phyloP scores from a whole-genome alignment of 2,329 filamentous ascomycete genomes.

The Cytospora mali region DNA sequence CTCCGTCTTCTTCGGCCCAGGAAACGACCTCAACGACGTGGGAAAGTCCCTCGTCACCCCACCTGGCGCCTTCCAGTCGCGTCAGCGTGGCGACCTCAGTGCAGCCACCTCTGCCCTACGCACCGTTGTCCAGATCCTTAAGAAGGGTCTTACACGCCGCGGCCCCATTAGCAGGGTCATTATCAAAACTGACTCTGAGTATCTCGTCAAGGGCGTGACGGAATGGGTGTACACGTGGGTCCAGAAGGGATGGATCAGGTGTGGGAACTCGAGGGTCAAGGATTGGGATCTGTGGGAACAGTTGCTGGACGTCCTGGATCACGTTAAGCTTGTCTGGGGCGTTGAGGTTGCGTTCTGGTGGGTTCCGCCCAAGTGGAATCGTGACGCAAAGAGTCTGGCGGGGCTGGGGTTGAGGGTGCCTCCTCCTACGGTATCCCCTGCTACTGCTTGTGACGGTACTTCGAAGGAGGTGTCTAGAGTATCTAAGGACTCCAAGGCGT shows the following conservation, averaged over 20 bases:
- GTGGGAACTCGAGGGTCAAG: neutral
- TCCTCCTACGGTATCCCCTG: too few relatives aligned
- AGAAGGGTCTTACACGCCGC: neutral
- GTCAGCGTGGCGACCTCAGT: neutral
- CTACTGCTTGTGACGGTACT: neutral
- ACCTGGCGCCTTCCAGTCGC: neutral
- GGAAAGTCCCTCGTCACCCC: neutral
- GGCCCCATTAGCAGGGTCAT: neutral
- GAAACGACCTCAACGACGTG: conserved; percentile 4
- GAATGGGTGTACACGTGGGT: conserved; percentile 6
- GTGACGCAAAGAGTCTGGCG: neutral
- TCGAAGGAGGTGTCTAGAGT: too few relatives aligned
- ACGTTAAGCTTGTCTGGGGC: neutral
- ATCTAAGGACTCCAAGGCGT: too few relatives aligned
- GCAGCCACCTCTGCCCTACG: neutral
- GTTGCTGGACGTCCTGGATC: neutral
- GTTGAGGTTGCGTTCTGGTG: conserved; percentile 18
- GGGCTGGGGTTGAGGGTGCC: neutral
- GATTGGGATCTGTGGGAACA: conserved; percentile 14
- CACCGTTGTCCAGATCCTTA: neutral
- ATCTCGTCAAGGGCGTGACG: neutral
- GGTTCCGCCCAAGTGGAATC: conserved; percentile 5
- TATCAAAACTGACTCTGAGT: conserved; percentile 20
- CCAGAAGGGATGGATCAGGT: neutral
- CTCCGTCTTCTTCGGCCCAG: conserved; percentile 10